Base-by-base conservation (phyloP, 1,139 yeast species). In the Candida freyschussii region DNA sequence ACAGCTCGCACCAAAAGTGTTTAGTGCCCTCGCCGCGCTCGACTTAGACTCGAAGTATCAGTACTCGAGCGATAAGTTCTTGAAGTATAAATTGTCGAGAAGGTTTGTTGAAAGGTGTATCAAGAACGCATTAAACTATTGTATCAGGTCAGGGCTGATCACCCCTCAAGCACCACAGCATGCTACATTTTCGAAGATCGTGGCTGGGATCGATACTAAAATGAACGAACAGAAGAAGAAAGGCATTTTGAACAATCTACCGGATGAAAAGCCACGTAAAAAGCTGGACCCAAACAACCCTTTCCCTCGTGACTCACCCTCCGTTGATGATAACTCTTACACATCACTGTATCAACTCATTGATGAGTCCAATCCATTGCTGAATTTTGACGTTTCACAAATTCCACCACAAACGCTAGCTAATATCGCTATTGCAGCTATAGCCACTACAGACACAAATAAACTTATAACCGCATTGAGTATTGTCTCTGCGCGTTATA, bases 381-480 rank as follows among this genome's bases (percentile, higher is more conserved):
- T 75, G 17, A 65, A 69, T 30, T 81, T 85, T 50, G 91, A 87
- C 55, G 73, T 86, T 32, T 69, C 84, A 7, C 62, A 73, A 7
- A 63, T 89, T 12, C 83, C 93, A 2, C 71, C 69, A 22, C 75
- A 78, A 36, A 66, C 81, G 5, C 72, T 86, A 35, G 69, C 71
- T 21, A 70, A 74, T 28, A 79, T 80, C 69, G 84, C 81, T 14
- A 63, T 76, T 37, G 72, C 75, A 26, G 87, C 82, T 3, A 66
- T 81, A 48, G 65, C 66, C 30, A 69, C 69, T 24, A 75, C 76
- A 0, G 72, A 74, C 33, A 62, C 69, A 0, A 63, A 64, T 8
- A 71, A 67, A 40, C 63, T 91, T 27, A 63, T 75, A n/a, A 74
- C 76, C 40, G 93, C 85, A 1, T 62, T 86, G 39, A 74, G 75